Evolutionary conservation across 2,329 filamentous ascomycete genomes (phyloP), one percentile per base, ranked within the genome.

Genomic region (Phyllachora maydis): DNA sequence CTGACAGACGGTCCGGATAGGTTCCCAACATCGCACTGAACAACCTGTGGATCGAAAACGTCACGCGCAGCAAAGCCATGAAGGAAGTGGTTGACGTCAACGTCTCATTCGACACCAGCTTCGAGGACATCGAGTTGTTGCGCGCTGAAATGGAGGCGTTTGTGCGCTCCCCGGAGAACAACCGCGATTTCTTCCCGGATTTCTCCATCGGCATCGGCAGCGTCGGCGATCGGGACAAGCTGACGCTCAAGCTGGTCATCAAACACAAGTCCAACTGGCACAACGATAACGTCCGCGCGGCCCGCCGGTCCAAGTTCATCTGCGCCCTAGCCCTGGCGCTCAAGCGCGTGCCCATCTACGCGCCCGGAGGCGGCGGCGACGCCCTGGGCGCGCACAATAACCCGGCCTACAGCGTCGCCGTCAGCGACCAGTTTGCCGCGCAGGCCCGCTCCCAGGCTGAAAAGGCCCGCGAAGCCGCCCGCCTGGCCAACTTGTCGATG

Each of bases 11-110:
- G 4, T 25, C 90, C 49, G 70, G 90, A n/a, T n/a, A n/a, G n/a
- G n/a, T n/a, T n/a, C 83, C 88, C 19, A 95, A 98, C 49, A 91
- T 90, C 39, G 59, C 82, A 2, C 61, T 95, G 25, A 95, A 95
- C 56, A 74, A 67, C 24, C 54, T 83, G n/a, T 93, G 82, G 76
- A 72, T 98, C 26, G 85, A 95, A 45, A 98, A 98, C 44, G 65
- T 93, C 31, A 76, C 76, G 7, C 76, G 88, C 25, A 85, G 77
- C 42, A 83, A 81, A 45, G 72, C 82, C 22, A 93, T 93, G 85
- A 74, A 73, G 32, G 88, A 91, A 48, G 67, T 67, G 24, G 60
- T 95, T 24, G 66, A 72, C 8, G 56, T 95, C 24, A 76, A 74
- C 30, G 71, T 92, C 28, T 71, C 71, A 4, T 95, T 77, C 41